phyloP scores from a whole-genome alignment of 352 stramenopile genomes.

The Phytophthora sp. region DNA sequence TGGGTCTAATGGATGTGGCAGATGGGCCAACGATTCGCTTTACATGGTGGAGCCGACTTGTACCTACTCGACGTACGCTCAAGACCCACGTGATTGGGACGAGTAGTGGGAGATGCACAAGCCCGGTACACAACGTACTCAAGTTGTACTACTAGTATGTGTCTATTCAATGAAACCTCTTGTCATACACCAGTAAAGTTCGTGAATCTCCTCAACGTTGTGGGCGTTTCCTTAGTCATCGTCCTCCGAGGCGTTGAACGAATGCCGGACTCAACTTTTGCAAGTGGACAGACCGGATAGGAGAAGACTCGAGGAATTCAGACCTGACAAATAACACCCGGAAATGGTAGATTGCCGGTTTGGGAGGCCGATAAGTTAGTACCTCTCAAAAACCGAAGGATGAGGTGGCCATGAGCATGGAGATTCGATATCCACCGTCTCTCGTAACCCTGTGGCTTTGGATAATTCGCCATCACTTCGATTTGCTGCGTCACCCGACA shows the following conservation, averaged over 20 bases:
- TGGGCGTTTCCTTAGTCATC: too few relatives aligned
- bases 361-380: too few relatives aligned
- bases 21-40: not conserved
- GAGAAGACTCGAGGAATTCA: too few relatives aligned
- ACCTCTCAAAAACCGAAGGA: conserved; percentile 45
- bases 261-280: too few relatives aligned
- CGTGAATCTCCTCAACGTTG: too few relatives aligned
- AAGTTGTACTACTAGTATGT: not conserved
- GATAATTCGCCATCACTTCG: not conserved
- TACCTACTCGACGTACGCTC: conserved; percentile 20
- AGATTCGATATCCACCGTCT: conserved; percentile 28
- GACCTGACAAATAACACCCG: too few relatives aligned
- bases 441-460: not conserved
- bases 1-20: not conserved
- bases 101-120: not conserved
- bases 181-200: too few relatives aligned
- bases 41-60: conserved; percentile 9
- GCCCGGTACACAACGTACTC: not conserved
- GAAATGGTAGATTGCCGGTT: too few relatives aligned
- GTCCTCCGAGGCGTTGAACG: not conserved
- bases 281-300: too few relatives aligned
- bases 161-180: not conserved
- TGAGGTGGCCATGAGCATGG: conserved; percentile 48
- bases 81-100: conserved; percentile 17
- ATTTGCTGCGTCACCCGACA: not conserved